Evolutionary conservation across 1,284 basidiomycete species (phyloP), one percentile per base, ranked within the genome.

Genomic region (Rhodotorula sp.): DNA sequence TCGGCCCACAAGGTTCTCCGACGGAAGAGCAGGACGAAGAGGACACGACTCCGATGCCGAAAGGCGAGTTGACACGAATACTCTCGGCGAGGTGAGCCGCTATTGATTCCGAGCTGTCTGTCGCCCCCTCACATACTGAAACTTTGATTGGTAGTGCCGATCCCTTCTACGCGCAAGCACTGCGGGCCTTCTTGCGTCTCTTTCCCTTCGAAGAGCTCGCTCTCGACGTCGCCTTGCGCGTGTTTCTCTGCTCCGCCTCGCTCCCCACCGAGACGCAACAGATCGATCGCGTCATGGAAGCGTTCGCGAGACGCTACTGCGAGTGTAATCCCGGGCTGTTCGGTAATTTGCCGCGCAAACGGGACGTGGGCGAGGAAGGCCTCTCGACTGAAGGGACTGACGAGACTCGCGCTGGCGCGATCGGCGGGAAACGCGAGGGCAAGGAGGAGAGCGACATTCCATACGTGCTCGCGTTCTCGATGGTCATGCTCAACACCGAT

Each of bases 401-500:
- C 5, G 62, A 64, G 8, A 48, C 26, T n/a, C 26, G 47, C 14
- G 2, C 56, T 1, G 39, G 3, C 3, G n/a, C 72, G 71, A 23
- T 52, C 6, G 23, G 14, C n/a, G n/a, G 26, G 46, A 51, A 51
- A 18, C n/a, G 39, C 10, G 68, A 54, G 20, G 57, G 51, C 21
- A 12, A 59, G 47, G 56, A 68, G 66, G 63, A 58, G 15, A 75
- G 70, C 64, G 71, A 76, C 46, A 62, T 71, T 23, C 91, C 95
- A 8, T 99, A 99, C 83, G 91, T 99, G 60, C 85, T 99, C 57
- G 92, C 96, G 20, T 99, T 99, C 83, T 97, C 96, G 77, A 85
- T 99, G 79, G 97, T 99, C 81, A 98, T 99, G 94, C 85, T 99
- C 59, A 76, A 98, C 80, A 99, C 97, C 18, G 96, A 99, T 80